phyloP scores from a whole-genome alignment of 2,329 filamentous ascomycete genomes.

The Penicillium sp. region DNA sequence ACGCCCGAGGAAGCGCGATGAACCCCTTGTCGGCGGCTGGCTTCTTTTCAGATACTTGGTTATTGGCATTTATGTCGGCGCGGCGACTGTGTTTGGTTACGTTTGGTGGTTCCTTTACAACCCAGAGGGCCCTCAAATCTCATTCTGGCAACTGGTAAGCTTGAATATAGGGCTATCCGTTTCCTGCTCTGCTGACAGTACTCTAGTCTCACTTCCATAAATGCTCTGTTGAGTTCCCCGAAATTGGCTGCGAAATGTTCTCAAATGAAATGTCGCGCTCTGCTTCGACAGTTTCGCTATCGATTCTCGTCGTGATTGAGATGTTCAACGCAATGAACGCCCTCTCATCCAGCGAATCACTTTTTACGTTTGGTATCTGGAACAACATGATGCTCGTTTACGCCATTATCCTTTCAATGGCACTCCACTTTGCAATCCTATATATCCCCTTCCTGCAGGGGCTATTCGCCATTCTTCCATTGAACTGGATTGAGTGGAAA shows the following conservation, averaged over 20 bases:
- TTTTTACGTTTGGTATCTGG: conserved; percentile 94
- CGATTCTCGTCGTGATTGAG: conserved; percentile 92
- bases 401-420: conserved; percentile 91
- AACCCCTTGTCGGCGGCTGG: conserved; percentile 91
- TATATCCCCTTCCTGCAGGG: conserved; percentile 88
- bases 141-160: conserved; percentile 78
- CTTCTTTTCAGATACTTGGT: conserved; percentile 97
- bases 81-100: conserved; percentile 94
- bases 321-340: conserved; percentile 99
- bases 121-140: conserved; percentile 84
- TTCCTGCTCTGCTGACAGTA: conserved; percentile 13
- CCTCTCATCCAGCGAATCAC: conserved; percentile 90
- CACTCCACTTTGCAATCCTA: conserved; percentile 88
- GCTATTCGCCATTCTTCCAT: conserved; percentile 87
- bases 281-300: conserved; percentile 90
- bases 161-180: conserved; percentile 9
- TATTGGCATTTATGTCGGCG: conserved; percentile 91
- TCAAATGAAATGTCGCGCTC: conserved; percentile 81
- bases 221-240: conserved; percentile 82
- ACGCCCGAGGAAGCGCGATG: conserved; percentile 87
- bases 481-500: conserved; percentile 88
- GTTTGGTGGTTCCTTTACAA: conserved; percentile 99
- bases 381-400: conserved; percentile 98
- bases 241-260: conserved; percentile 94
- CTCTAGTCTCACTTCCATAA: conserved; percentile 81